These are phyloP conservation scores for Setomelanomma holmii DNA, from an alignment of 2,329 filamentous ascomycete genomes.

Conservation along the genomic window DNA sequence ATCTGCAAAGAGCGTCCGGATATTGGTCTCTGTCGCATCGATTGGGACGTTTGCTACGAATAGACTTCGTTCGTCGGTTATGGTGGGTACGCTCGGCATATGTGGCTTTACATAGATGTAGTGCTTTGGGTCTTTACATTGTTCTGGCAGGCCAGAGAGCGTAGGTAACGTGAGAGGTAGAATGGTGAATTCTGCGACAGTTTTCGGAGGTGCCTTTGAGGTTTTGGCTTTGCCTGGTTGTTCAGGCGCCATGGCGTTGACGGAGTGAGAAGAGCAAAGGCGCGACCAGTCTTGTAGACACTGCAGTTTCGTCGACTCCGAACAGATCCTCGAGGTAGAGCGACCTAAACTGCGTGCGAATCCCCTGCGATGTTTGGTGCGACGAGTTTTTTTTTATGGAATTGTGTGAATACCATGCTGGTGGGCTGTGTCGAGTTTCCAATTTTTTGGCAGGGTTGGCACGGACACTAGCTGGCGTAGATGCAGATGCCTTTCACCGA, in stretches of 20 bases:
- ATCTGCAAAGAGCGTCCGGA: slow-evolving; percentile 76
- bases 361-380: too few species aligned
- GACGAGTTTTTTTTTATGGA: too few species aligned
- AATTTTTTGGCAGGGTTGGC: slow-evolving; percentile 46
- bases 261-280: too few species aligned
- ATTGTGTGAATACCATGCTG: slow-evolving; percentile 5
- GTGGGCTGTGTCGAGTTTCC: slow-evolving; percentile 20
- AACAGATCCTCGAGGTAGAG: too few species aligned
- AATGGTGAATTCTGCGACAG: slow-evolving; percentile 68
- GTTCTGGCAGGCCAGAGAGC: slow-evolving; percentile 55
- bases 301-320: too few species aligned
- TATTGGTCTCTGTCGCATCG: slow-evolving; percentile 79
- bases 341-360: too few species aligned
- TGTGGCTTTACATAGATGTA: slow-evolving; percentile 88
- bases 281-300: too few species aligned
- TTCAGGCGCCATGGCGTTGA: slow-evolving; percentile 28
- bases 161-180: slow-evolving; percentile 68
- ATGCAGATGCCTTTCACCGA: too few species aligned
- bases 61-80: slow-evolving; percentile 77
- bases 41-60: slow-evolving; percentile 91
- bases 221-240: slow-evolving; percentile 22
- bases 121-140: slow-evolving; percentile 65
- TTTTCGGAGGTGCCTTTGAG: slow-evolving; percentile 27
- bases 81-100: slow-evolving; percentile 68
- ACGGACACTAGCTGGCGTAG: slow-evolving; percentile 24